Base-by-base conservation (phyloP, 805 yeast genomes). In the Starmerella sirachaensis region DNA sequence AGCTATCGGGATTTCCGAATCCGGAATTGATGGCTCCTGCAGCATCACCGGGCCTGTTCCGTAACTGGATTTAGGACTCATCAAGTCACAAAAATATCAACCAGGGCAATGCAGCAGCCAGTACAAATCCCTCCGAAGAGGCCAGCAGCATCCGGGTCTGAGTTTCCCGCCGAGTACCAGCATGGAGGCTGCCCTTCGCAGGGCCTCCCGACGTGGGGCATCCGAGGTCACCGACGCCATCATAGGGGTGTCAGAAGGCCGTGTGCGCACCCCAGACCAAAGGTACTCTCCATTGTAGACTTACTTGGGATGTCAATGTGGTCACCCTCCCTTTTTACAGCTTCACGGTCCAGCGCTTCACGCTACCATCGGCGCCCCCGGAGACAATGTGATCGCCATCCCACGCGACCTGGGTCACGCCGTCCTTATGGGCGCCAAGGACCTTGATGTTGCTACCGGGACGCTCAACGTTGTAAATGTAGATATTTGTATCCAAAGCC, bases 381-480 rank as follows among this genome's bases (percentile, higher is more conserved):
- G 79, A 73, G 7, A 74, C 72, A 28, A 86, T 56, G 9, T 63
- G 60, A 4, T 61, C 63, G 20, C 54, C 53, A 8, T 58, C 34
- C 96, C 97, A 91, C 32, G 62, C 65, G 13, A 83, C 82, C 23
- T 71, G 73, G 28, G 71, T 70, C 31, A 83, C 84, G 40, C 97
- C 97, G 43, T 74, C 88, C 55, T 81, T 85, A 55, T 91, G 98
- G 1, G 94, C 83, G 51, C 79, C 79, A 46, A 78, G 62, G 27
- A 62, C 58, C 61, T 84, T 83, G 51, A 81, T 62, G 47, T 76
- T 84, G 62, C 76, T 80, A 42, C 76, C 71, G 6, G 97, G 94
- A 47, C 69, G 74, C 24, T 68, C 70, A 29, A 83, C 86, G 14
- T 86, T 78, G 59, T 85, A 91, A 12, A 91, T 64, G 46, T 75